Evolutionary conservation across 768 basidiomycete genomes (phyloP), one percentile per base, ranked within the genome.

Genomic region (Nevesoporus exiguus): DNA sequence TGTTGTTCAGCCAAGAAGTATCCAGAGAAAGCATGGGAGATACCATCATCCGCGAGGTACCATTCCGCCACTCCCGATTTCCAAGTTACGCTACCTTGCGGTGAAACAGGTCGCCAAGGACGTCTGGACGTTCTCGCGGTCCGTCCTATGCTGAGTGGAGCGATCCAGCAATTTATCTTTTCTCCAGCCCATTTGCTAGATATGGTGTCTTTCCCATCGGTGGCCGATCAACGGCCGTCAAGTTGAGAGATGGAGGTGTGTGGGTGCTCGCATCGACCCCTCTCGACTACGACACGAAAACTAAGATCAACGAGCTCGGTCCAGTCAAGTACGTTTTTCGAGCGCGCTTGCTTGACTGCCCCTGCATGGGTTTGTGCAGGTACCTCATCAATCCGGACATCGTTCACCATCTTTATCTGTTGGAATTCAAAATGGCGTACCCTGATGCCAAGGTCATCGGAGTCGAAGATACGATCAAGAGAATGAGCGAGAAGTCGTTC

Each of bases 261-360:
- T 94, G 90, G 83, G 76, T 93, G 13, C 74, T 92, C n/a, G 91
- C 89, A 0, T 92, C 90, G 1, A 86, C 86, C 8, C 86, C 88
- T 0, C 72, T 90, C 49, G 80, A 81, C 34, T 72, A 73, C 3
- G 82, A 82, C 25, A 92, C 90, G 3, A 85, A 85, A 64, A 54
- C 69, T 4, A 84, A 79, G 42, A 68, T 92, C 9, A 76, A 81
- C 43, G 74, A 77, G 24, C 71, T 93, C 2, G 90, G 92, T 0
- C 78, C 80, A 13, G 86, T 92, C 49, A 85, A 83, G 83, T 86
- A 50, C 25, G 25, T 47, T 22, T 1, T 17, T 47, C 4, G 10
- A 36, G 30, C 40, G 9, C 40, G 25, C 34, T 49, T 34, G n/a
- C 30, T 46, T 15, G 34, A 8, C 17, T 22, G 30, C 25, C 22